Base-by-base conservation (phyloP, 805 yeast genomes). In the Myxozyma udenii region DNA sequence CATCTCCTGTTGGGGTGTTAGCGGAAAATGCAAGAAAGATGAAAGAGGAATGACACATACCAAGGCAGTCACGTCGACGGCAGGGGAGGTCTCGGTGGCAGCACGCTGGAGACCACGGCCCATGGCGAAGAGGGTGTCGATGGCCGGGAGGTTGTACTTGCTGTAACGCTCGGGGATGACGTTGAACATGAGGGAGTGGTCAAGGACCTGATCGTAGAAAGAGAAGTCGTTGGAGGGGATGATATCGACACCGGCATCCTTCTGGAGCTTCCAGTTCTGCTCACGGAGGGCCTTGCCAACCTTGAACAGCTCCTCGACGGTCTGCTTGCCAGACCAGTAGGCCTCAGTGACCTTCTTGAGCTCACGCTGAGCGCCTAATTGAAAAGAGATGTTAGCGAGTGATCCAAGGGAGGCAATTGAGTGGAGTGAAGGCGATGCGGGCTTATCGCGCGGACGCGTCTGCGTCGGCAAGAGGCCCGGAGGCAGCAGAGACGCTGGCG, bases 31-130 rank as follows among this genome's bases (percentile, higher is more conserved):
- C 23, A 23, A 16, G 36, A 25, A 25, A 35, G 9, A 21, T 25
- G 21, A 26, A 5, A 26, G 3, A 38, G 16, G 21, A 43, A 22
- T 3, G n/a, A 37, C n/a, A 48, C 56, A 14, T 44, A 48, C 75
- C 72, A 88, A 81, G 67, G 98, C 98, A 60, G 98, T 91, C 58
- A 93, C 98, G 74, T 93, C 98, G 65, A 93, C 96, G 64, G 95
- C 95, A 66, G 84, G 80, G 58, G 82, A 72, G 62, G 89, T 70
- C 65, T 85, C 95, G 63, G 95, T 85, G 63, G 95, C 95, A 75
- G 85, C 84, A 78, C 93, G 87, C 80, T 93, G 98, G 73, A 93
- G 81, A 84, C 98, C 98, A 83, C 98, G 89, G 77, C 98, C 98
- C 98, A 93, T 93, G 70, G 98, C 98, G 73, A 93, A 93, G 68